Base-by-base conservation (phyloP, 1,284 basidiomycete genomes). In the Marasmius sp. region DNA sequence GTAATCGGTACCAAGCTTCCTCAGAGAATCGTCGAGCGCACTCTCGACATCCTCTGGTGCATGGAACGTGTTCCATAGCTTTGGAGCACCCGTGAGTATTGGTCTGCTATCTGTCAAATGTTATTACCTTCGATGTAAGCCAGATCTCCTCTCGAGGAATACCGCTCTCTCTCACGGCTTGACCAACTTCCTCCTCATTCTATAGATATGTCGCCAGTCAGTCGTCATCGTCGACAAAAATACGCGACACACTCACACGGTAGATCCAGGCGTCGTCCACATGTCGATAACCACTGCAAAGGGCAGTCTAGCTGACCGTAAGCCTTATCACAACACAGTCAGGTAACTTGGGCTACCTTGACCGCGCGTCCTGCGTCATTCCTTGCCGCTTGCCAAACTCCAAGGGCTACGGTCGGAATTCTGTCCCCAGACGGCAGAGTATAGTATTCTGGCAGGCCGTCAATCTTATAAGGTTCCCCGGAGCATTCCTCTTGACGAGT, bases 251-350 rank as follows among this genome's bases (percentile, higher is more conserved):
- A 37, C 52, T 37, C 37, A 85, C 85, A 48, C 80, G 69, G 67
- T 92, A 92, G 51, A 82, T 80, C 82, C 86, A 87, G 45, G 89
- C 92, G 39, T 82, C 87, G 69, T 94, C 92, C 59, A 94, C 87
- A 73, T 93, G 91, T 63, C 86, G 80, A 71, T 91, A 91, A 0
- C 89, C 87, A 8, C 79, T 73, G 37, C 78, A 74, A 60, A 89
- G 70, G 1, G 86, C 88, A 14, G 52, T 36, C 52, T 54, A 20
- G 6, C 33, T 12, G 16, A 38, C 2, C 20, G 27, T 18, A 1
- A 18, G 20, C 12, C 8, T 11, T 16, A 18, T 14, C 37, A 33
- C 6, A 37, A 16, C 11, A 11, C 20, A 18, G 12, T 6, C 4
- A 37, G 14, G 52, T 10, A 12, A 54, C 14, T 10, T 5, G 16